Evolutionary conservation across 768 basidiomycete genomes (phyloP).

Genomic region (Boletus rubroflammeus): DNA sequence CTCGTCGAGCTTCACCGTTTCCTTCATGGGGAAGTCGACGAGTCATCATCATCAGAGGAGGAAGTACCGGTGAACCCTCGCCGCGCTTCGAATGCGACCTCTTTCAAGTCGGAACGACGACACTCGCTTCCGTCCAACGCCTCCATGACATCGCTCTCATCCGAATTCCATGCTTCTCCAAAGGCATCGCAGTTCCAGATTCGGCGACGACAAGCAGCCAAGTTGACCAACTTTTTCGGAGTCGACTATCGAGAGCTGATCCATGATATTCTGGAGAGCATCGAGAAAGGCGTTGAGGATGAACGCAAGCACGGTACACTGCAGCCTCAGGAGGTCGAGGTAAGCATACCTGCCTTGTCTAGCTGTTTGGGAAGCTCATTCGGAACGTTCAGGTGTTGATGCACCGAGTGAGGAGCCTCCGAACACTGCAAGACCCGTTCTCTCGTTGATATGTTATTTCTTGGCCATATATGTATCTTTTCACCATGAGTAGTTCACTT

Average conservation of each 20-base stretch:
- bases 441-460: constrained; percentile 3
- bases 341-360: constrained; percentile 32
- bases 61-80: constrained; percentile 17
- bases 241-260: constrained; percentile 80
- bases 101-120: constrained; percentile 58
- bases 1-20: constrained; percentile 73
- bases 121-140: constrained; percentile 65
- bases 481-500: not conserved
- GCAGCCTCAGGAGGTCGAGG: constrained; percentile 68
- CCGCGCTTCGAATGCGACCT: constrained; percentile 34
- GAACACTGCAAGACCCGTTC: constrained; percentile 18
- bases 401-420: constrained; percentile 31
- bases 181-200: constrained; percentile 54
- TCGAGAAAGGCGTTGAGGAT: constrained; percentile 71
- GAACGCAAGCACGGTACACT: constrained; percentile 63
- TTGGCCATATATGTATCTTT: constrained; percentile 1
- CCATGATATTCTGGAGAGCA: constrained; percentile 73
- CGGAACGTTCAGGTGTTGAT: constrained; percentile 44
- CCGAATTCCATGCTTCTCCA: constrained; percentile 43
- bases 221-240: constrained; percentile 84
- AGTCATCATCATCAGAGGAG: constrained; percentile 22
- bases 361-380: constrained; percentile 2
- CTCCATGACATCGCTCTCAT: constrained; percentile 56
- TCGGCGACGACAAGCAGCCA: constrained; percentile 72
- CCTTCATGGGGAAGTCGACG: constrained; percentile 39